Evolutionary conservation across 208 protist species (phyloP), one percentile per base, ranked within the genome.

Genomic region (Vickermania ingenoplastis): DNA sequence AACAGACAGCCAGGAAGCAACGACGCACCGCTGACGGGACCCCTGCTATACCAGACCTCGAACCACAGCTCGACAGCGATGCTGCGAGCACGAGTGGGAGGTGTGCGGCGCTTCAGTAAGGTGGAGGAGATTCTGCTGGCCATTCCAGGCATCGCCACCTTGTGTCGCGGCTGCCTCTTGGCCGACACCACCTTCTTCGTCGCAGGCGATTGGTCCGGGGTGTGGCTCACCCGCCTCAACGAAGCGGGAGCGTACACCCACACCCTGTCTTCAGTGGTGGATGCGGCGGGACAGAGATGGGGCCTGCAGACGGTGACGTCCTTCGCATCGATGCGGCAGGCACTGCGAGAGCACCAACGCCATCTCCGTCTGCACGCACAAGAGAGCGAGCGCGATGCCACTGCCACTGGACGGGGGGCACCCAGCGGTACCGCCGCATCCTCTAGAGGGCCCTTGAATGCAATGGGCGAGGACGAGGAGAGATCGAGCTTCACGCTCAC

Each of bases 51-150:
- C n/a, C n/a, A n/a, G n/a, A 14, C 57, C 21, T 5, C 5, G 11
- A 14, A 7, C 4, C 5, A 29, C 31, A 31, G 7, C 36, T 14
- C 21, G 5, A 13, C 57, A 11, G 7, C 26, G 21, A 5, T 25
- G 23, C 50, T 26, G 22, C 53, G 54, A 49, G 41, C 21, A 2
- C 36, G 53, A 24, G 57, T 89, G 29, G 79, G 83, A 1, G 59
- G 67, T 14, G 69, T 91, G 52, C 82, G 83, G 0, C 68, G 67
- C 27, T 95, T 95, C 67, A 82, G 73, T 58, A 81, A 74, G 25
- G 64, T 95, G 17, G 89, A 95, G 71, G 82, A 92, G 60, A 88
- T 95, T 65, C 61, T 92, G n/a, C 91, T 92, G 28, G 83, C 85
- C 4, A 83, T 95, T 24, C 89, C 89, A 1, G 89, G 89, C 36